These are phyloP conservation scores for Lactifluus echinatus DNA, from an alignment of 768 basidiomycete species.

Conservation along the genomic window DNA sequence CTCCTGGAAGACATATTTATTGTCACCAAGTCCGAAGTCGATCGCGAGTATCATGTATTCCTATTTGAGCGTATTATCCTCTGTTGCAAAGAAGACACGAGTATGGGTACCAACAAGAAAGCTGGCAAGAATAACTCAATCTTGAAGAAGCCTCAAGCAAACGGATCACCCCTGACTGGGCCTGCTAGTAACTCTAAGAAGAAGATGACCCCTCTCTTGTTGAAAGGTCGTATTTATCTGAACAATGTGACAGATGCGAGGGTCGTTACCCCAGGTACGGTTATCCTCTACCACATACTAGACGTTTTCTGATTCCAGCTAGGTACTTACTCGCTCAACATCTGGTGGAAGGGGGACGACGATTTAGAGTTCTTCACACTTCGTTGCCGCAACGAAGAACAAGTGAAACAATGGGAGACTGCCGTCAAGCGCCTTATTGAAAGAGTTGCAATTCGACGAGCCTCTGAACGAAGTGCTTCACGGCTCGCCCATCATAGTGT, in stretches of 20 bases:
- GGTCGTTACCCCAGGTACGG: conserved; percentile 49
- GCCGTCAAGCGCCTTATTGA: conserved; percentile 83
- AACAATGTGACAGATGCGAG: conserved; percentile 85
- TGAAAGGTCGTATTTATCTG: conserved; percentile 96
- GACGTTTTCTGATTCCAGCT: conserved; percentile 16
- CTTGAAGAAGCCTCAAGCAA: conserved; percentile 68
- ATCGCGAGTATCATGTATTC: conserved; percentile 98
- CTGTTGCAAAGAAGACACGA: conserved; percentile 87
- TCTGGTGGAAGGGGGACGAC: conserved; percentile 93
- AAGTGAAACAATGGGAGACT: conserved; percentile 86
- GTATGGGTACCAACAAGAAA: conserved; percentile 52
- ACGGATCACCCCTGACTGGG: conserved; percentile 40
- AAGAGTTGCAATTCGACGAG: conserved; percentile 61
- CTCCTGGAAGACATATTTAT: conserved; percentile 92
- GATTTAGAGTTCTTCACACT: conserved; percentile 91
- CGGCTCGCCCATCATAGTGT: conserved; percentile 37
- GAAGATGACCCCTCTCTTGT: conserved; percentile 70
- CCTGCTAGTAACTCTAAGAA: conserved; percentile 52
- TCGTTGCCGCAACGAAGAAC: conserved; percentile 87
- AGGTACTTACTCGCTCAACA: conserved; percentile 70
- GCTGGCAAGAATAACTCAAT: conserved; percentile 79
- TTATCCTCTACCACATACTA: conserved; percentile 4
- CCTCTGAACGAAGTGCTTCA: conserved; percentile 53
- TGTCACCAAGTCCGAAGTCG: conserved; percentile 93
- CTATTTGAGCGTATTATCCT: conserved; percentile 98